Percentiles rank a stretch among this genome's conserved stretches.
phyloP scores from a whole-genome alignment of 1,139 yeast species.

The Taphrina flavorubra region DNA sequence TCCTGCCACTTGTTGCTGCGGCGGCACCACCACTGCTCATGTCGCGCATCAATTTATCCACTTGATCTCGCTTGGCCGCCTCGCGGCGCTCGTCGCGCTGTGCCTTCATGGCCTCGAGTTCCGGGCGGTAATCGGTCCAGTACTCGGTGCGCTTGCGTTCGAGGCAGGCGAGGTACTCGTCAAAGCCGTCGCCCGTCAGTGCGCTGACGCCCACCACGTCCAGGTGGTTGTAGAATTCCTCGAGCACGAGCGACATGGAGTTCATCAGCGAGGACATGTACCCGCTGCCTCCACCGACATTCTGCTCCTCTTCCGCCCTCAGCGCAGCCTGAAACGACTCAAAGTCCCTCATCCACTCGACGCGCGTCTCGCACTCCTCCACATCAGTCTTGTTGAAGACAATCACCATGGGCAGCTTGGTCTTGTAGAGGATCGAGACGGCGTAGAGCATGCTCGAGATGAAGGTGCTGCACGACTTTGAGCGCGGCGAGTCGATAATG shows the following conservation, averaged over 20 bases:
- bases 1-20: not conserved
- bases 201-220: conserved; percentile 93
- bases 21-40: conserved; percentile 50
- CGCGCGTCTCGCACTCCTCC: conserved; percentile 62
- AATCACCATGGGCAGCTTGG: conserved; percentile 93
- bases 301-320: conserved; percentile 62
- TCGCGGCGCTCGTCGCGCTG: conserved; percentile 79
- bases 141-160: conserved; percentile 88
- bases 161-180: conserved; percentile 81
- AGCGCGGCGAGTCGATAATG: conserved; percentile 94
- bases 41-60: conserved; percentile 79
- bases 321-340: conserved; percentile 86
- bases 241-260: conserved; percentile 94
- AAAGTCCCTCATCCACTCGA: conserved; percentile 98
- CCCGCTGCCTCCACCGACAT: conserved; percentile 66
- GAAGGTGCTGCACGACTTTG: conserved; percentile 91
- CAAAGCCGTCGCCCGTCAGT: conserved; percentile 91
- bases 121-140: conserved; percentile 79
- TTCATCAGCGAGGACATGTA: conserved; percentile 93
- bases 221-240: conserved; percentile 90
- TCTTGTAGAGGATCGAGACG: conserved; percentile 92
- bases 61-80: conserved; percentile 70
- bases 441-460: conserved; percentile 99
- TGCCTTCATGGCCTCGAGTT: conserved; percentile 79
- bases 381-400: conserved; percentile 97